Base-by-base conservation (phyloP, 441 rosid species). In the Sinapis alba region DNA sequence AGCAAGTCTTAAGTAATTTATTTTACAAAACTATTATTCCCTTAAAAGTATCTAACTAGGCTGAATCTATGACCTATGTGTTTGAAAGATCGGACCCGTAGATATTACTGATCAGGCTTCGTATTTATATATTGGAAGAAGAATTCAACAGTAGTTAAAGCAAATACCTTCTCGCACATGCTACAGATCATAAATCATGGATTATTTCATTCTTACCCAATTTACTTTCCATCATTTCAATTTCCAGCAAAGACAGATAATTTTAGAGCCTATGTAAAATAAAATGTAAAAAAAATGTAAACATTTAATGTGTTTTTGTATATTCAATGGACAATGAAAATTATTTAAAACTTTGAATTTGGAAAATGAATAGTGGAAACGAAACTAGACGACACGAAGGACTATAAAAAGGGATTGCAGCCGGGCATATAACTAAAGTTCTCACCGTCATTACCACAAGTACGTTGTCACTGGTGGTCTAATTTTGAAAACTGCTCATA, bases 121-220 rank as follows among this genome's bases (percentile, higher is more conserved):
- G 30, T 45, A 58, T 24, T 58, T 65, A 21, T 66, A 45, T 15
- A 11, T 54, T 32, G 68, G 68, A 74, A 59, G 20, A 51, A 51
- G 60, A 56, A 41, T 64, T 28, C 32, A 56, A 20, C 54, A 12
- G 6, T 47, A 12, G 62, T 1, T 24, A 50, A 74, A 67, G 43
- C 56, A 47, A 30, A 59, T 12, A 34, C 28, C 62, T 73, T 74
- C 65, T n/a, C 23, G 78, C 68, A 68, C 78, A 74, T 68, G 78
- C 16, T 32, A 60, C 78, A 74, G 68, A 8, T 74, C 78, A 67
- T 36, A 74, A 66, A 47, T 74, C 73, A 74, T 67, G 73, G 73
- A 60, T 30, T 58, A 28, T 57, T 59, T 60, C 56, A 51, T 68
- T 75, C 57, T 61, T 34, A 50, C 51, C 20, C 34, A 58, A 28